Percentiles rank a stretch among this genome's conserved stretches.
phyloP scores from a whole-genome alignment of 257 asterid species.

The Buddleja alternifolia region DNA sequence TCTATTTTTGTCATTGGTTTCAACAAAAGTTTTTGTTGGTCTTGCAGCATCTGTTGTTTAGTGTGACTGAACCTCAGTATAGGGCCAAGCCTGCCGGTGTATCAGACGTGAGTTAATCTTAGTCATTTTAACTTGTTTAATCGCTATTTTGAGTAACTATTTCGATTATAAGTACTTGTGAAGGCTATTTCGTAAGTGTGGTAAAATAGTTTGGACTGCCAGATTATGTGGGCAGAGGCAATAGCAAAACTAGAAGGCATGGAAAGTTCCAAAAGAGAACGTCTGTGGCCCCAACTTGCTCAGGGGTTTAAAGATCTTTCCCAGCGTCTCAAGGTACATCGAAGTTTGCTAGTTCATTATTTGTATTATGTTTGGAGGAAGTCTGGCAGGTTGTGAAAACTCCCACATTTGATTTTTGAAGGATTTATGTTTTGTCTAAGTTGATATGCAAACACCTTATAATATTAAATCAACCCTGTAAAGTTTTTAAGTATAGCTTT shows the following conservation, averaged over 20 bases:
- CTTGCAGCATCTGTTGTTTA: constrained; percentile 92
- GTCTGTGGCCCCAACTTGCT: constrained; percentile 94
- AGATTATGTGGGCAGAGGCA: constrained; percentile 99
- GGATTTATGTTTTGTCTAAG: neutral
- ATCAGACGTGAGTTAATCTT: constrained; percentile 83
- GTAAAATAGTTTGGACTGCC: constrained; percentile 51
- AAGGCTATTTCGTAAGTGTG: constrained; percentile 35
- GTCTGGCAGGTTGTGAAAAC: neutral
- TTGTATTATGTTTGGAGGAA: constrained; percentile 12
- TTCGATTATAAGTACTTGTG: constrained; percentile 10
- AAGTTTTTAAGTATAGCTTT: constrained; percentile 6
- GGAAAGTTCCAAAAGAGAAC: constrained; percentile 93
- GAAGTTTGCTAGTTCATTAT: constrained; percentile 3
- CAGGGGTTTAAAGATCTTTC: constrained; percentile 97
- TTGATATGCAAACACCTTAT: neutral
- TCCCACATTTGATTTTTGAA: neutral
- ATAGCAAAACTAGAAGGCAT: constrained; percentile 95
- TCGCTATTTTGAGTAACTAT: constrained; percentile 10
- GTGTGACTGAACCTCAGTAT: constrained; percentile 86
- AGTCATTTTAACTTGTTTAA: constrained; percentile 12
- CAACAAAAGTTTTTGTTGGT: constrained; percentile 30
- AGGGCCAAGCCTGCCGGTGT: constrained; percentile 87
- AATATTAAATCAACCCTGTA: neutral
- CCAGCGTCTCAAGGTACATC: constrained; percentile 83
- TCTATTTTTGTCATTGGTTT: constrained; percentile 16